A percentile compares a stretch with the other conserved stretches of the same genome.
phyloP scores from a whole-genome alignment of 345 rosid species.

The rapeseed (Brassica napus) region Da-Ae NC_063436.1:25622501-25623000 shows the following conservation, averaged over 20 bases:
- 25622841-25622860: conserved; percentile 79
- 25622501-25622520: conserved; percentile 36
- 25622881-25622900: conserved; percentile 97
- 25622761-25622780: conserved; percentile 87
- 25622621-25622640: neutral
- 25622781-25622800: conserved; percentile 7
- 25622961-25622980: conserved; percentile 16
- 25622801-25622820: neutral
- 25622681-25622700: conserved; percentile 99
- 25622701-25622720: conserved; percentile 84
- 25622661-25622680: conserved; percentile 47
- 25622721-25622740: conserved; percentile 96
- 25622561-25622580: neutral
- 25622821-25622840: neutral
- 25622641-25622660: neutral
- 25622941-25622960: conserved; percentile 98
- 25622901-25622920: conserved; percentile 99
- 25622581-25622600: neutral
- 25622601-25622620: neutral
- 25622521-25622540: conserved; percentile 4
- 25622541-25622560: conserved; percentile 9
- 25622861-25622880: conserved; percentile 99
- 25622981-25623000: neutral
- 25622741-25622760: conserved; percentile 99
- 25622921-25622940: conserved; percentile 98